Evolutionary conservation across 768 basidiomycete genomes (phyloP).

Genomic region (Mycena latifolia): DNA sequence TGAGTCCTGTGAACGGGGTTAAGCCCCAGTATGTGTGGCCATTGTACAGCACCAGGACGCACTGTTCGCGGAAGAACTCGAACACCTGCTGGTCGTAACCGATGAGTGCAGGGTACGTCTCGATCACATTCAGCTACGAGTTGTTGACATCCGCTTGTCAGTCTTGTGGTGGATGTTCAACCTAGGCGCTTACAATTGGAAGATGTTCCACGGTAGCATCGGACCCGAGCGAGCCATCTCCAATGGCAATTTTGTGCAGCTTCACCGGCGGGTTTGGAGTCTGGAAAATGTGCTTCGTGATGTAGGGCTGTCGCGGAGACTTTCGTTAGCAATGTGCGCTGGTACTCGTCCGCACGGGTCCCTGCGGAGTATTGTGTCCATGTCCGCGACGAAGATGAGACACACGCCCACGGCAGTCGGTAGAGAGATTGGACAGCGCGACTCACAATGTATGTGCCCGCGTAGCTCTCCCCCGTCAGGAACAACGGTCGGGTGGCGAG

Average conservation of each 20-base stretch:
- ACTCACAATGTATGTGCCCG: slow-evolving; percentile 64
- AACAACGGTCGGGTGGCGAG: slow-evolving; percentile 62
- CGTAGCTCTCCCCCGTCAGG: slow-evolving; percentile 66
- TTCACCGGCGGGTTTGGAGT: slow-evolving; percentile 59
- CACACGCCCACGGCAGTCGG: background rate
- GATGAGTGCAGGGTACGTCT: slow-evolving; percentile 62
- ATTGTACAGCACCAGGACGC: slow-evolving; percentile 36
- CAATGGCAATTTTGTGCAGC: slow-evolving; percentile 62
- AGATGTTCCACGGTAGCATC: slow-evolving; percentile 48
- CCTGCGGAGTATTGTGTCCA: slow-evolving; percentile 4
- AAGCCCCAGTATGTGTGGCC: background rate
- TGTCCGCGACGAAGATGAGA: background rate
- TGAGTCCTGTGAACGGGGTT: slow-evolving; percentile 47
- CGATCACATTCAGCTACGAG: slow-evolving; percentile 27
- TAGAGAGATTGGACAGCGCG: too few species aligned
- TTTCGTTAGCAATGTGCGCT: slow-evolving; percentile 10
- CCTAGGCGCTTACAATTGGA: slow-evolving; percentile 46
- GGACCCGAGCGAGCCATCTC: slow-evolving; percentile 59
- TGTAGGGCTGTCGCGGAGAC: slow-evolving; percentile 57
- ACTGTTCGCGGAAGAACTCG: slow-evolving; percentile 63
- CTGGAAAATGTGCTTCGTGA: slow-evolving; percentile 61
- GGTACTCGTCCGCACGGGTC: background rate
- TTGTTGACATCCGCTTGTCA: background rate
- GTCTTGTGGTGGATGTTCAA: background rate
- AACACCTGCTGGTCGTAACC: slow-evolving; percentile 60